phyloP scores from a whole-genome alignment of 768 basidiomycete genomes.

The Termitomyces sp. region DNA sequence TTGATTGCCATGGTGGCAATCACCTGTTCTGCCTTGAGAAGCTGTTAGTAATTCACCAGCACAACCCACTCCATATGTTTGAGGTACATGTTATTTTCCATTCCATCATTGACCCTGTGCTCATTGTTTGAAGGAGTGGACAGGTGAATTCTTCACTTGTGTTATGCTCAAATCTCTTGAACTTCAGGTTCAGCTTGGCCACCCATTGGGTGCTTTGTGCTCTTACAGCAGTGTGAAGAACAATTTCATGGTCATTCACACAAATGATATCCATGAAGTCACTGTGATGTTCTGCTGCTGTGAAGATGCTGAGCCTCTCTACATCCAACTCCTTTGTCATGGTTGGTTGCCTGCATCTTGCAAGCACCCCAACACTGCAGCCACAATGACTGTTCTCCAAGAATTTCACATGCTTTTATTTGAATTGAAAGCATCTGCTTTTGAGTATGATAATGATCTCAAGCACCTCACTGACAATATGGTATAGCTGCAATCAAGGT shows the following conservation, averaged over 20 bases:
- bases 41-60: constrained; percentile 6
- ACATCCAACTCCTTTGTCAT: constrained; percentile 27
- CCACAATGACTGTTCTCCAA: constrained; percentile 23
- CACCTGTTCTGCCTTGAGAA: constrained; percentile 8
- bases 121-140: neutral
- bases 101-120: neutral
- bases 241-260: constrained; percentile 25
- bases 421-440: constrained; percentile 23
- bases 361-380: constrained; percentile 20
- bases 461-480: constrained; percentile 11
- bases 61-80: constrained; percentile 16
- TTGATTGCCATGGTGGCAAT: constrained; percentile 10
- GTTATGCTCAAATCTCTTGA: neutral
- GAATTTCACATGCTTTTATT: constrained; percentile 24
- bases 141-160: neutral
- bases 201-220: neutral
- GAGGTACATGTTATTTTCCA: constrained; percentile 11
- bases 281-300: constrained; percentile 29
- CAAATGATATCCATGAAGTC: constrained; percentile 25
- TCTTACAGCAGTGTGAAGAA: constrained; percentile 10
- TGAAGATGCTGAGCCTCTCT: neutral
- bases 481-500: no score
- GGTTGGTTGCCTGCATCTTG: constrained; percentile 22
- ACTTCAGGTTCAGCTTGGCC: neutral
- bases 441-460: constrained; percentile 23